Percentiles rank a stretch among this genome's conserved stretches.
These are phyloP conservation scores for Coniella lustricola DNA, from an alignment of 2,329 filamentous ascomycete species.

Conservation along the genomic window DNA sequence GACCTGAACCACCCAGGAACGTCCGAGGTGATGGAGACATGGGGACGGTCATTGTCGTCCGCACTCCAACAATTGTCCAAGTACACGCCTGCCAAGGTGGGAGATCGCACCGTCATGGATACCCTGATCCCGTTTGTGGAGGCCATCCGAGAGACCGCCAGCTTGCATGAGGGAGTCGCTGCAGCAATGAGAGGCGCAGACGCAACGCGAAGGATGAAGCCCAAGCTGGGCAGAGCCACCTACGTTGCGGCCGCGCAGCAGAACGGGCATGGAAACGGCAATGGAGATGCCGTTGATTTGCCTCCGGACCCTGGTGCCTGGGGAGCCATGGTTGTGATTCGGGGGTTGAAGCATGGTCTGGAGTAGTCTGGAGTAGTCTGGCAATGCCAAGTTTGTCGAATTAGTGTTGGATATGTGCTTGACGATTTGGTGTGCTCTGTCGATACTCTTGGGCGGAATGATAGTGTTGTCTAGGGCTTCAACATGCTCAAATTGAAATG, in stretches of 20 bases:
- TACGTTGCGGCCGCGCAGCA: slow-evolving; percentile 54
- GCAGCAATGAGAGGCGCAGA: slow-evolving; percentile 55
- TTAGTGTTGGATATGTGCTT: too few species aligned
- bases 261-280: too few species aligned
- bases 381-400: too few species aligned
- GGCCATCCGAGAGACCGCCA: slow-evolving; percentile 35
- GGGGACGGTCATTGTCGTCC: slow-evolving; percentile 34
- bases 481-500: too few species aligned
- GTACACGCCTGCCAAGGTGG: slow-evolving; percentile 49
- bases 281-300: slow-evolving; percentile 20
- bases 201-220: slow-evolving; percentile 57
- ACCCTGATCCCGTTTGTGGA: slow-evolving; percentile 47
- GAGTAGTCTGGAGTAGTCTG: too few species aligned
- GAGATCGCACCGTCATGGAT: slow-evolving; percentile 53
- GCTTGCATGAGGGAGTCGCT: slow-evolving; percentile 48
- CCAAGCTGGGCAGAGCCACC: slow-evolving; percentile 59
- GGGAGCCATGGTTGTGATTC: slow-evolving; percentile 54
- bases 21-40: slow-evolving; percentile 31
- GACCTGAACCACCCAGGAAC: slow-evolving; percentile 16
- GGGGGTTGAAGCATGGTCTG: slow-evolving; percentile 26
- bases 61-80: slow-evolving; percentile 40
- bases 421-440: too few species aligned
- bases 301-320: slow-evolving; percentile 66
- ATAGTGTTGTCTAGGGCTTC: too few species aligned
- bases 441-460: too few species aligned